Conservation (phyloP, 2,329 filamentous ascomycete genomes). For the Ascochyta lentis region DNA sequence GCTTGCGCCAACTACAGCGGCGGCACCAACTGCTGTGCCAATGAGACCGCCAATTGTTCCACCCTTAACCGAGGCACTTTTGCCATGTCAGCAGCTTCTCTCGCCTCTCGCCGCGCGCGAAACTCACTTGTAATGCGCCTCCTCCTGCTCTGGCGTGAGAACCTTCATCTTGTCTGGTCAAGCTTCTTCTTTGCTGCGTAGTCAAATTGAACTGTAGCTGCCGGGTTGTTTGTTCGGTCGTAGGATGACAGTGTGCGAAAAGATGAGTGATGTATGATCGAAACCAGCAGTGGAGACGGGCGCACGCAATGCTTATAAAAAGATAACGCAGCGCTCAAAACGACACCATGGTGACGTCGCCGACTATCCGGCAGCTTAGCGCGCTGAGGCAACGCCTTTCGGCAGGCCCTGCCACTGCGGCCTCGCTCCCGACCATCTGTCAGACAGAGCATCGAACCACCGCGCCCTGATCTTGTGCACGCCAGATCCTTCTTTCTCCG, state of each 20-base stretch:
- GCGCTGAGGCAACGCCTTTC: slow-evolving; percentile 34
- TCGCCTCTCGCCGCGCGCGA: not conserved
- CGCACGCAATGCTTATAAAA: slow-evolving; percentile 35
- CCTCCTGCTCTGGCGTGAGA: slow-evolving; percentile 91
- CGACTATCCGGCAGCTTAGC: slow-evolving; percentile 33
- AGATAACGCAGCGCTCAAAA: slow-evolving; percentile 32
- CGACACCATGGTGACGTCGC: slow-evolving; percentile 48
- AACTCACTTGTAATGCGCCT: slow-evolving; percentile 76
- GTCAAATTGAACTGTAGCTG: not conserved
- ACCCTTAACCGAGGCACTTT: slow-evolving; percentile 75
- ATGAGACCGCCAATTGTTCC: slow-evolving; percentile 74
- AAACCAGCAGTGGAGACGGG: slow-evolving; percentile 14
- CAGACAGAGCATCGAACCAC: slow-evolving; percentile 26
- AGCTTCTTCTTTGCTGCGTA: slow-evolving; percentile 3
- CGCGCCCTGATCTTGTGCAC: slow-evolving; percentile 21
- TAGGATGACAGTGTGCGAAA: not conserved
- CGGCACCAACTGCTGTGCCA: slow-evolving; percentile 71
- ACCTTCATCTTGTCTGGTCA: slow-evolving; percentile 75
- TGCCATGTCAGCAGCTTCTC: slow-evolving; percentile 18
- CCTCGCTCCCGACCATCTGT: slow-evolving; percentile 9
- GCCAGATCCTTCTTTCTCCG: slow-evolving; percentile 9
- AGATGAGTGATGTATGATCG: slow-evolving; percentile 5
- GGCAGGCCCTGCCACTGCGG: slow-evolving; percentile 33
- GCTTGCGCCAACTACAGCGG: slow-evolving; percentile 71
- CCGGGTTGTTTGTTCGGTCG: not conserved